phyloP scores from a whole-genome alignment of 768 basidiomycete species.

The Mycena pura region DNA sequence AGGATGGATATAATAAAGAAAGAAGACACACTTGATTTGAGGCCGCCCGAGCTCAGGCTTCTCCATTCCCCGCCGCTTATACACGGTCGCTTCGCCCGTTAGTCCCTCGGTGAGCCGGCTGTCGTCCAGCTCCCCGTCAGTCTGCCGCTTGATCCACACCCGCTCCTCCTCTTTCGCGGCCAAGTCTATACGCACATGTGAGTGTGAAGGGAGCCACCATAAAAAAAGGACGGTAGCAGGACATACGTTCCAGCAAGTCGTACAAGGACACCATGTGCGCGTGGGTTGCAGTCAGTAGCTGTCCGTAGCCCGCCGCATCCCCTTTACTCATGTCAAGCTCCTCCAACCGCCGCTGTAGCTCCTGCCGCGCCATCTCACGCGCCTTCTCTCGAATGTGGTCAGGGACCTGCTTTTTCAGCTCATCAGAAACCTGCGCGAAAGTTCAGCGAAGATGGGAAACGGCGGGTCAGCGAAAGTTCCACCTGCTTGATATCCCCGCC shows the following conservation, averaged over 20 bases:
- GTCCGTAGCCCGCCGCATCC: slow-evolving; percentile 64
- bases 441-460: not conserved
- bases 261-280: slow-evolving; percentile 65
- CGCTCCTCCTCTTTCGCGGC: slow-evolving; percentile 74
- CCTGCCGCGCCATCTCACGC: slow-evolving; percentile 69
- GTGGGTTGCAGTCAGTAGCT: slow-evolving; percentile 59
- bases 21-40: slow-evolving; percentile 61
- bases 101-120: slow-evolving; percentile 69
- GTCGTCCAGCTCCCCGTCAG: slow-evolving; percentile 74
- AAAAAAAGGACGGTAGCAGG: not conserved
- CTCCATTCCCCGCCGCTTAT: slow-evolving; percentile 74
- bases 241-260: slow-evolving; percentile 68
- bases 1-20: not conserved
- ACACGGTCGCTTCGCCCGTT: slow-evolving; percentile 72
- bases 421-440: slow-evolving; percentile 50
- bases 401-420: slow-evolving; percentile 63
- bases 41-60: slow-evolving; percentile 72
- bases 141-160: slow-evolving; percentile 75
- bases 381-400: slow-evolving; percentile 68
- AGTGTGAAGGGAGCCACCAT: not conserved
- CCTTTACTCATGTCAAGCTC: slow-evolving; percentile 65
- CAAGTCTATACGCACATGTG: slow-evolving; percentile 49
- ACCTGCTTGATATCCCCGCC: slow-evolving; percentile 71
- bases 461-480: not conserved
- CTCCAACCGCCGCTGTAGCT: slow-evolving; percentile 64